Percentiles rank a stretch among this genome's conserved stretches.
Conservation (phyloP, 1,284 basidiomycete species). For the Sporisorium iseilematis-ciliati region DNA sequence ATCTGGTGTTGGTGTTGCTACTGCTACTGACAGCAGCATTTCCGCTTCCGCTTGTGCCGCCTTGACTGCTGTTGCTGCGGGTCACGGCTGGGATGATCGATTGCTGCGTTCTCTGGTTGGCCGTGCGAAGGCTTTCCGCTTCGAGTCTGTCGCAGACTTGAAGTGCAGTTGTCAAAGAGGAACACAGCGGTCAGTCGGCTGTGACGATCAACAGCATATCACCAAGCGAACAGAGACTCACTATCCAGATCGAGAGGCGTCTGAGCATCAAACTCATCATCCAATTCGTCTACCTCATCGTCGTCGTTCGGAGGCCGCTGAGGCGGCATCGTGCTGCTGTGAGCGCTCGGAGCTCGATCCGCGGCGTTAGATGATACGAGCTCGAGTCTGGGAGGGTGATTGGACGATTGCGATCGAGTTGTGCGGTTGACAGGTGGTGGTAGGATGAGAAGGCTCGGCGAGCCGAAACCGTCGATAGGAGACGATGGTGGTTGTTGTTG, state of each 20-base stretch:
- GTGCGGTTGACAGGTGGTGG: slow-evolving; percentile 4
- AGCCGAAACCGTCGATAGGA: slow-evolving; percentile 25
- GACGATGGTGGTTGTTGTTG: slow-evolving; percentile 14
- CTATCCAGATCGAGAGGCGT: slow-evolving; percentile 9
- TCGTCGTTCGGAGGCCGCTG: neutral
- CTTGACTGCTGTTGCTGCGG: neutral
- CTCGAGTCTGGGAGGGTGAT: slow-evolving; percentile 2
- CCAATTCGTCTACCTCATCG: slow-evolving; percentile 24
- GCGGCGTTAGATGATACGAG: slow-evolving; percentile 14
- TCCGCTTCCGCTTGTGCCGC: neutral
- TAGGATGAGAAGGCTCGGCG: slow-evolving; percentile 5
- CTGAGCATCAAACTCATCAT: slow-evolving; percentile 25
- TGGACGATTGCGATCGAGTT: slow-evolving; percentile 11
- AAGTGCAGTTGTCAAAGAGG: neutral
- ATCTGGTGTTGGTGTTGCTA: neutral
- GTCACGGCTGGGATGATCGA: neutral
- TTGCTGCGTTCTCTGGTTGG: neutral
- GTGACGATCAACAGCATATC: neutral
- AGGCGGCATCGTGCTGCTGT: neutral
- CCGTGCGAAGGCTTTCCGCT: slow-evolving; percentile 17
- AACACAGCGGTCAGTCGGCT: neutral
- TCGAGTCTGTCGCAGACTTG: slow-evolving; percentile 29
- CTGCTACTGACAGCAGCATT: too few species aligned
- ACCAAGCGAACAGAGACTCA: slow-evolving; percentile 7
- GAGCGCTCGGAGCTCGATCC: neutral